Base-by-base conservation (phyloP, 2,329 filamentous ascomycete genomes). In the Elsinoe necatrix region DNA sequence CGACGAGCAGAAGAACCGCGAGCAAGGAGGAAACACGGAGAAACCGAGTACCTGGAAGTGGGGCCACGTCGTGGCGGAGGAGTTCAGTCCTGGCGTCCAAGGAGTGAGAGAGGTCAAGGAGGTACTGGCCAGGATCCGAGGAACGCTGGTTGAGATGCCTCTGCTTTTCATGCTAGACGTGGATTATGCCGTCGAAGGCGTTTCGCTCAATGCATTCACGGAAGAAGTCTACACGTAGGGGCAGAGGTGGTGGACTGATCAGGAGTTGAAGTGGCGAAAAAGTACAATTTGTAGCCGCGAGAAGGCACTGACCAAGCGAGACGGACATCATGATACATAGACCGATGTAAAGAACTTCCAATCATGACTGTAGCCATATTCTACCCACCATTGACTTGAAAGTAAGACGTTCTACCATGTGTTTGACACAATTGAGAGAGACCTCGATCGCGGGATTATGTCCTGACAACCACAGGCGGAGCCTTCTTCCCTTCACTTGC, bases 101-200 rank as follows among this genome's bases (percentile, higher is more conserved):
- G 74, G 73, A 27, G 65, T 74, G 20, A 61, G 63, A 31, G 73
- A 77, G 64, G 72, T 77, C 45, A 82, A 82, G 65, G 85, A 87
- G 54, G 83, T 92, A 66, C 88, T 95, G 80, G 85, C 61, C 35
- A 69, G 64, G 25, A 87, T 91, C 6, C 83, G 85, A 43, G 74
- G 74, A n/a, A 76, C 69, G 16, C 61, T 77, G 50, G 75, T 96
- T 6, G 88, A 95, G 76, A 96, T 96, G 91, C 89, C 90, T 25
- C 75, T 96, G 63, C 77, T 89, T 62, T 96, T 96, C 75, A 74
- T 95, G 69, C 85, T 86, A 64, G 86, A 90, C 31, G 81, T 89
- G 65, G 90, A 96, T 69, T 84, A 96, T 69, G 92, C 91, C 3
- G 85, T 90, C 77, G 82, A 89, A 63, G 89, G 90, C 0, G 64